Conservation (phyloP, 2,329 filamentous ascomycete species). For the Cryphonectria parasitica region DNA sequence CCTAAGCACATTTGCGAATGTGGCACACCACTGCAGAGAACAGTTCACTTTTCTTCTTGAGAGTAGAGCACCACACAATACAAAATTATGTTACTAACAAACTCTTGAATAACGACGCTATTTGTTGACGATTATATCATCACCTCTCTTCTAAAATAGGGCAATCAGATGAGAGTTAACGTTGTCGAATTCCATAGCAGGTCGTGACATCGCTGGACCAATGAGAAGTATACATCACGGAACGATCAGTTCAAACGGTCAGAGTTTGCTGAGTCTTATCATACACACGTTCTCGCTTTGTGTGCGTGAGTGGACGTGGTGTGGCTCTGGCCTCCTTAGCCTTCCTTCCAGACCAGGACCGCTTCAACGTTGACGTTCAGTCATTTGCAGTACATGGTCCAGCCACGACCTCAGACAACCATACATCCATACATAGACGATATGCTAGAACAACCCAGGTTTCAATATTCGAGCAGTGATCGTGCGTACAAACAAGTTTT, state of each 20-base stretch:
- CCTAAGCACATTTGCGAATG: not conserved
- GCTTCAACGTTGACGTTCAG: not conserved
- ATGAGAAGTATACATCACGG: not conserved
- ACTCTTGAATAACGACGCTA: not conserved
- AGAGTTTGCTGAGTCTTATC: not conserved
- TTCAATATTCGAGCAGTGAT: not conserved
- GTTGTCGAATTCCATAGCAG: not conserved
- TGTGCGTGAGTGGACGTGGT: not conserved
- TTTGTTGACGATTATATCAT: not conserved
- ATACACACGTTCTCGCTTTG: not conserved
- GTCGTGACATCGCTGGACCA: not conserved
- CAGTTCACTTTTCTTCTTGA: not conserved
- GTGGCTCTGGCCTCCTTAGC: not conserved
- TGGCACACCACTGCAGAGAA: not conserved
- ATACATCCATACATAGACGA: not conserved
- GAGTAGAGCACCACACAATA: not conserved
- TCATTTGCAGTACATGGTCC: not conserved
- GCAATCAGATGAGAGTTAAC: not conserved
- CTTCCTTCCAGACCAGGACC: not conserved
- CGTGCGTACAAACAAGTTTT: not conserved
- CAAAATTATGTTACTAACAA: not conserved
- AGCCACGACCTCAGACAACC: not conserved
- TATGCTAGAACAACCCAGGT: not conserved
- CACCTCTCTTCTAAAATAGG: not conserved
- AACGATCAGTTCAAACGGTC: not conserved